phyloP scores from a whole-genome alignment of 2,329 filamentous ascomycete species.

The Neofusicoccum parvum region DNA sequence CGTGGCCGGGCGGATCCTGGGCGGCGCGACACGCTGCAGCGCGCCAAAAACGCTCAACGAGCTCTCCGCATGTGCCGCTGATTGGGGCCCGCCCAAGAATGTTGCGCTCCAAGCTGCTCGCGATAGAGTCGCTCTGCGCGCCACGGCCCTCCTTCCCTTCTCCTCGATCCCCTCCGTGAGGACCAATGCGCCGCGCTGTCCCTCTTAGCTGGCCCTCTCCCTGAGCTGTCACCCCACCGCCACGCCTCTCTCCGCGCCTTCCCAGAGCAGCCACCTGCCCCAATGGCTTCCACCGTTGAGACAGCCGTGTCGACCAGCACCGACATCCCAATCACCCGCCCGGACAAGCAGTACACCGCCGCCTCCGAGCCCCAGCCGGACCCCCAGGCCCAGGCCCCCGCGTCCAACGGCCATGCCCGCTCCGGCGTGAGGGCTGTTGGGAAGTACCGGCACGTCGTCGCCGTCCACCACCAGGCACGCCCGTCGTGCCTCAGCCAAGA shows the following conservation, averaged over 20 bases:
- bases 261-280: not conserved
- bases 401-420: slow-evolving; percentile 25
- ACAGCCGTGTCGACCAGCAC: slow-evolving; percentile 33
- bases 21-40: slow-evolving; percentile 4
- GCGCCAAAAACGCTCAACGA: slow-evolving; percentile 16
- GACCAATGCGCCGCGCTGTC: slow-evolving; percentile 17
- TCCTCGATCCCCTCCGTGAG: not conserved
- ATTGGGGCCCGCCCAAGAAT: slow-evolving; percentile 16
- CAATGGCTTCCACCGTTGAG: slow-evolving; percentile 23
- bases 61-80: slow-evolving; percentile 4
- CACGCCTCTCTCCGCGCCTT: slow-evolving; percentile 5
- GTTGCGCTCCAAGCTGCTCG: slow-evolving; percentile 1
- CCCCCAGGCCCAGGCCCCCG: not conserved
- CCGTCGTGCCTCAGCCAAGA: slow-evolving; percentile 88
- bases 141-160: not conserved
- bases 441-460: slow-evolving; percentile 91
- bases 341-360: slow-evolving; percentile 29
- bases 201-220: not conserved
- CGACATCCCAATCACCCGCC: slow-evolving; percentile 29
- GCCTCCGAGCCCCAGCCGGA: slow-evolving; percentile 23
- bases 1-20: slow-evolving; percentile 2
- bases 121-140: not conserved
- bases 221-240: slow-evolving; percentile 6
- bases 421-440: slow-evolving; percentile 29
- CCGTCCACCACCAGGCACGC: slow-evolving; percentile 72